A percentile compares a stretch with the other conserved stretches of the same genome.
These are phyloP conservation scores for Phytophthora hibernalis DNA, from an alignment of 352 stramenopile species.

Conservation along the genomic window DNA sequence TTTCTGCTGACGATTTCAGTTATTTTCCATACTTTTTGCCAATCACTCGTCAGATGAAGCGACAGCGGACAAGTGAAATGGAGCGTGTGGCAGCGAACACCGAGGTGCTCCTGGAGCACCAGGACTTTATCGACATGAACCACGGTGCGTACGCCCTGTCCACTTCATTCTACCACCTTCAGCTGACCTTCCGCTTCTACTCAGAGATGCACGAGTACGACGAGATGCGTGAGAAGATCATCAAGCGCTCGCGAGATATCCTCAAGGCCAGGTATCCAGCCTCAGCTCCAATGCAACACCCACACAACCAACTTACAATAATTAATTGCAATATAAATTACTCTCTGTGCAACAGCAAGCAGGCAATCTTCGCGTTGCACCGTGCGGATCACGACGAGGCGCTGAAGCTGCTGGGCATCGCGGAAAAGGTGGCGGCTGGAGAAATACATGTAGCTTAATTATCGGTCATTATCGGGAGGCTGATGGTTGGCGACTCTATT, in stretches of 20 bases:
- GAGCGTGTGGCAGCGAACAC: constrained; percentile 14
- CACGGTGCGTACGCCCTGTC: constrained; percentile 22
- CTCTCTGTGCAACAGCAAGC: constrained; percentile 70
- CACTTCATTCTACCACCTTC: neutral
- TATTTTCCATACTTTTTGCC: neutral
- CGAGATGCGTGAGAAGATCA: constrained; percentile 93
- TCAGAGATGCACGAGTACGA: constrained; percentile 93
- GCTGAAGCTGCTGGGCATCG: constrained; percentile 52
- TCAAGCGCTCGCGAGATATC: constrained; percentile 95
- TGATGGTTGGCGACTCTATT: constrained; percentile 3
- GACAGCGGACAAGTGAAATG: constrained; percentile 17
- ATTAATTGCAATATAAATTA: neutral
- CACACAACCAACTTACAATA: neutral
- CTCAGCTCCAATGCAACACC: neutral
- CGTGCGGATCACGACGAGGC: constrained; percentile 77
- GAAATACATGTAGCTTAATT: neutral
- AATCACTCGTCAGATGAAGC: constrained; percentile 19
- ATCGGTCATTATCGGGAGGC: neutral
- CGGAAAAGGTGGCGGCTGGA: constrained; percentile 48
- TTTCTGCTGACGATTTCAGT: neutral
- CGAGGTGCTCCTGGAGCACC: constrained; percentile 39
- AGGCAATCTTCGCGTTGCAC: constrained; percentile 95
- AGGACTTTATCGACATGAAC: constrained; percentile 70
- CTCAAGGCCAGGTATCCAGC: constrained; percentile 93
- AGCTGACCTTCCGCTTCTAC: neutral